Conservation (phyloP, 306 rosid species). For the Rosa persica region DNA sequence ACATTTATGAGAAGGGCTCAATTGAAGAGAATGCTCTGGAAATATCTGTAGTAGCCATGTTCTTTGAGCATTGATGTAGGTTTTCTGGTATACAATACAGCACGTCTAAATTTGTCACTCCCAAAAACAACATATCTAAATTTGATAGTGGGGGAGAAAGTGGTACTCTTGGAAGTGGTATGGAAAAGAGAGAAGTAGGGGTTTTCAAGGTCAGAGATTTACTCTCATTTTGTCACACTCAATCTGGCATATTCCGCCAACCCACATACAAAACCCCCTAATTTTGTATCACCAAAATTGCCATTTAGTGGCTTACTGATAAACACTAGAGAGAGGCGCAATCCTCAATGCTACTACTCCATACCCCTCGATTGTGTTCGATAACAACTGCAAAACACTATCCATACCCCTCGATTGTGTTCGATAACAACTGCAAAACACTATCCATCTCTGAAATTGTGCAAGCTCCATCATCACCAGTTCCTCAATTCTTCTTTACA, state of each 20-base stretch:
- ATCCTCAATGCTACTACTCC: conserved; percentile 23
- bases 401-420: background rate
- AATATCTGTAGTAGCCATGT: background rate
- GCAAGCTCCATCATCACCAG: background rate
- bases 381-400: conserved; percentile 2
- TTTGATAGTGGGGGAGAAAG: background rate
- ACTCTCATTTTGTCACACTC: conserved; percentile 24
- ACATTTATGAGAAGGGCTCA: background rate
- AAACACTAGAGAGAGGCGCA: conserved; percentile 21
- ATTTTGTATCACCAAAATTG: conserved; percentile 17
- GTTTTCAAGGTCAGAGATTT: conserved; percentile 26
- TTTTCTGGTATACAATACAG: background rate
- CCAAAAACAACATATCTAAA: no score
- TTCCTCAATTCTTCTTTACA: background rate
- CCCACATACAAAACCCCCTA: conserved; percentile 11
- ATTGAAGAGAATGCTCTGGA: background rate
- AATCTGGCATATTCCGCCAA: conserved; percentile 37
- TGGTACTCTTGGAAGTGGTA: background rate
- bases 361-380: background rate
- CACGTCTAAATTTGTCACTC: no score
- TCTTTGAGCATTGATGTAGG: background rate
- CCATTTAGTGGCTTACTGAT: background rate
- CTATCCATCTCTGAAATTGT: background rate
- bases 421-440: conserved; percentile 3
- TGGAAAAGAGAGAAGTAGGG: conserved; percentile 14